Evolutionary conservation across 2,329 filamentous ascomycete genomes (phyloP).

Genomic region (Decorospora gaudefroyi): DNA sequence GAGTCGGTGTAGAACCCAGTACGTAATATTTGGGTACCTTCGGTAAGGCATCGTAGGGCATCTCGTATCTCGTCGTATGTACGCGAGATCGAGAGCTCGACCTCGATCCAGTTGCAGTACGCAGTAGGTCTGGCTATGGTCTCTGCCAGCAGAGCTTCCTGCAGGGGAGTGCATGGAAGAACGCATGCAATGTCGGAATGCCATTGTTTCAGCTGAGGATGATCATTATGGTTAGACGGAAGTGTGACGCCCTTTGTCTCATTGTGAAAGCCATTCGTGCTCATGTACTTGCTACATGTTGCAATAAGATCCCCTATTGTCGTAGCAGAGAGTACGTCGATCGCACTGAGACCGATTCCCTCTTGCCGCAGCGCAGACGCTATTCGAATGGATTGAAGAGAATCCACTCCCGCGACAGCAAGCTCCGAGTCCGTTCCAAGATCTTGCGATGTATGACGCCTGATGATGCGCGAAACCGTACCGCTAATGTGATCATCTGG

Average conservation of each 20-base stretch:
- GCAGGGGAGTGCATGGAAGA: constrained; percentile 70
- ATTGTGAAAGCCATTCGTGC: not conserved
- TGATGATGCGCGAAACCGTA: constrained; percentile 51
- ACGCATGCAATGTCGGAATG: constrained; percentile 42
- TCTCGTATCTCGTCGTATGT: constrained; percentile 49
- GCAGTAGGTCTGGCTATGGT: constrained; percentile 62
- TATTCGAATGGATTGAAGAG: constrained; percentile 64
- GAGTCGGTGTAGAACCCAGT: constrained; percentile 67
- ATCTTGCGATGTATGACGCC: constrained; percentile 49
- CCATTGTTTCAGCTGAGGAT: constrained; percentile 20
- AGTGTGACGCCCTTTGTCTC: not conserved
- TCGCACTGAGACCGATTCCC: constrained; percentile 61
- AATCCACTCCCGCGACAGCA: constrained; percentile 66
- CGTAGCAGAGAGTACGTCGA: constrained; percentile 64
- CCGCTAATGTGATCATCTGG: constrained; percentile 14
- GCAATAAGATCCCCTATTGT: constrained; percentile 47
- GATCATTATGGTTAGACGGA: not conserved
- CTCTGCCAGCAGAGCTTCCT: constrained; percentile 79
- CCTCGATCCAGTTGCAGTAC: constrained; percentile 79
- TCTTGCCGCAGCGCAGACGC: constrained; percentile 65
- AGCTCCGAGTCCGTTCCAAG: constrained; percentile 53
- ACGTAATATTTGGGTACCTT: constrained; percentile 68
- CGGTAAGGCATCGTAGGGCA: constrained; percentile 28
- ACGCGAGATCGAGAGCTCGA: constrained; percentile 57
- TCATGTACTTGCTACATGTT: constrained; percentile 21